These are phyloP conservation scores for Colletotrichum musae DNA, from an alignment of 2,329 filamentous ascomycete species.

Conservation along the genomic window DNA sequence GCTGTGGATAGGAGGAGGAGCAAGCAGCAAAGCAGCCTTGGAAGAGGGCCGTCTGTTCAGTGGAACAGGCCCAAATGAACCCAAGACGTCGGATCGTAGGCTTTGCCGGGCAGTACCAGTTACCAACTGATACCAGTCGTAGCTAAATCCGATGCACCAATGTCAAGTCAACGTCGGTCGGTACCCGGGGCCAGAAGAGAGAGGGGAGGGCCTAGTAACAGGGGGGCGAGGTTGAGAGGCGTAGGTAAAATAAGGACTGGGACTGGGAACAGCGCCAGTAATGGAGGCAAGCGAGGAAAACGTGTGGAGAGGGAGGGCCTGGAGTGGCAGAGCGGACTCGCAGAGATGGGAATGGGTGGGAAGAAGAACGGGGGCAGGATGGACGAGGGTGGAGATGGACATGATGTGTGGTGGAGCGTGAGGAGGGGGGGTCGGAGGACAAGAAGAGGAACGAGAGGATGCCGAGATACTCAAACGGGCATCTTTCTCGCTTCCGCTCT, in stretches of 20 bases:
- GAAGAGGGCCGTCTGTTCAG: constrained; percentile 20
- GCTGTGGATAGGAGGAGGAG: not conserved
- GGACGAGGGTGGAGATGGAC: constrained; percentile 3
- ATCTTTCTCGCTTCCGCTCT: constrained; percentile 41
- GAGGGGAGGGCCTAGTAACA: constrained; percentile 20
- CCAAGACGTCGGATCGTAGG: constrained; percentile 30
- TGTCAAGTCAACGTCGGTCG: not conserved
- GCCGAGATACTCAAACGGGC: constrained; percentile 39
- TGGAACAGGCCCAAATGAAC: constrained; percentile 33
- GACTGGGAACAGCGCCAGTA: not conserved
- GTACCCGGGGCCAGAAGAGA: constrained; percentile 4
- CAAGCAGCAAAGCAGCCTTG: not conserved
- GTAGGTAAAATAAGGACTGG: constrained; percentile 3
- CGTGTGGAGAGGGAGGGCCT: constrained; percentile 24
- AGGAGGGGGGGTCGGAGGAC: not conserved
- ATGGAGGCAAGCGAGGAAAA: not conserved
- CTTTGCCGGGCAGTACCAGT: constrained; percentile 22
- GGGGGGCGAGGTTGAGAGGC: constrained; percentile 5
- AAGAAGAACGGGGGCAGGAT: constrained; percentile 13
- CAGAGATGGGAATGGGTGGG: constrained; percentile 29
- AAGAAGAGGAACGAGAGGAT: constrained; percentile 38
- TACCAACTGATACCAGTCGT: not conserved
- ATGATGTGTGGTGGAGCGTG: constrained; percentile 13
- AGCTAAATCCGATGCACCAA: constrained; percentile 33
- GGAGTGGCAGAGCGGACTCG: constrained; percentile 1